Base-by-base conservation (phyloP, 2,329 filamentous ascomycete genomes). In the Trichoderma sp. region DNA sequence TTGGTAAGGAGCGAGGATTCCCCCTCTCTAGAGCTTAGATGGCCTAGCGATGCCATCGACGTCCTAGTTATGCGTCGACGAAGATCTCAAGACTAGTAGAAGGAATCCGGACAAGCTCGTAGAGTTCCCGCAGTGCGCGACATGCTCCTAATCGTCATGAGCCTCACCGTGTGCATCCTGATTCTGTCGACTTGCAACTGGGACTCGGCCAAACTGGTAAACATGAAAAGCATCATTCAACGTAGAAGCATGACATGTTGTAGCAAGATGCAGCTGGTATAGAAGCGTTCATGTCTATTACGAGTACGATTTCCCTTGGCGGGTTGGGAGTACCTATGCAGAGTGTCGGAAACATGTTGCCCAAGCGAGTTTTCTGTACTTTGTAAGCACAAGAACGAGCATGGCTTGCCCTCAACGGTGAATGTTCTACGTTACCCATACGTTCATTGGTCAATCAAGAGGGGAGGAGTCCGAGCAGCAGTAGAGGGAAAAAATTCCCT, bases 391-490 rank as follows among this genome's bases (percentile, higher is more conserved):
- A 35, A 38, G 24, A 73, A 65, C 38, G 69, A 73, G 27, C 69
- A 73, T 24, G 60, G 69, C 21, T 35, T 65, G 60, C 60, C 38
- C 21, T 65, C 60, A 38, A 65, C 69, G 35, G 41, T 53, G 41
- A 73, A 56, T 53, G 31, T 33, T 73, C 60, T 56, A 62, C 60
- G 41, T 65, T 64, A 65, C 69, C 69, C 64, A 73, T 65, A 16
- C 69, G 60, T 73, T 73, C 69, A 73, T 73, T 73, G 69, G 69
- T 73, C 69, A 73, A 73, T 16, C 35, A 21, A 24, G 50, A 7
- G 56, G 56, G 45, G 68, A 64, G 69, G 60, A 65, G 60, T 18
- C 56, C 41, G 69, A 65, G 31, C 29, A 65, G 16, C 33, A 64
- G 60, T 53, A 45, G 41, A 33, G 59, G 27, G 16, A 27, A 53